Conservation (phyloP, 805 yeast genomes). For the Vanderwaltozyma verrucispora region DNA sequence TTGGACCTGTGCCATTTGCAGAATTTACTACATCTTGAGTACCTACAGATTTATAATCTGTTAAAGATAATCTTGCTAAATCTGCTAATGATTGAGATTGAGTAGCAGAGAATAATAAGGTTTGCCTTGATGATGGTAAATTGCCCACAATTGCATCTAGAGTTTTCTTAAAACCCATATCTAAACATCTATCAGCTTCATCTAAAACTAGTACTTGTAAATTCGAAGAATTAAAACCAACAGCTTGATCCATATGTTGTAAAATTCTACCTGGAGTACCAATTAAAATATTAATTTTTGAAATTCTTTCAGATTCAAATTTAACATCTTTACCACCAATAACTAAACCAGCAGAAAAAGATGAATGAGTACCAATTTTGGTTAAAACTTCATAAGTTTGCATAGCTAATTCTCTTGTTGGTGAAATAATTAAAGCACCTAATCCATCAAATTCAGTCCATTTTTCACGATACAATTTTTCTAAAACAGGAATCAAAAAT, state of each 20-base stretch:
- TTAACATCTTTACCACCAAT: conserved; percentile 89
- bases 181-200: conserved; percentile 88
- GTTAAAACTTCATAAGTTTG: conserved; percentile 82
- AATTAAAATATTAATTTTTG: conserved; percentile 68
- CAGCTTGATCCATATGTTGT: conserved; percentile 86
- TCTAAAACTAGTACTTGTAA: conserved; percentile 74
- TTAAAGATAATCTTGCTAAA: conserved; percentile 57
- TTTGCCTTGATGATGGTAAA: conserved; percentile 73
- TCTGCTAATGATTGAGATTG: conserved; percentile 76
- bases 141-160: conserved; percentile 71
- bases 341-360: conserved; percentile 80
- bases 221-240: conserved; percentile 64
- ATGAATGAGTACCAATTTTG: conserved; percentile 65
- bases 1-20: conserved; percentile 45
- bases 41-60: conserved; percentile 39
- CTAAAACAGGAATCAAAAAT: conserved; percentile 71
- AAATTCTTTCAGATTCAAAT: conserved; percentile 70
- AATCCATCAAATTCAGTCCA: conserved; percentile 83
- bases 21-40: conserved; percentile 40
- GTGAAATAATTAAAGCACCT: conserved; percentile 83
- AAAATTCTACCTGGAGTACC: conserved; percentile 89
- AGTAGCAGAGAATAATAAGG: conserved; percentile 79
- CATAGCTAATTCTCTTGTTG: conserved; percentile 84
- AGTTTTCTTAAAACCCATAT: conserved; percentile 84
- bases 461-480: conserved; percentile 51